Base-by-base conservation (phyloP, 192 early-diverging fungal genomes). In the Coemansia sp. region DNA sequence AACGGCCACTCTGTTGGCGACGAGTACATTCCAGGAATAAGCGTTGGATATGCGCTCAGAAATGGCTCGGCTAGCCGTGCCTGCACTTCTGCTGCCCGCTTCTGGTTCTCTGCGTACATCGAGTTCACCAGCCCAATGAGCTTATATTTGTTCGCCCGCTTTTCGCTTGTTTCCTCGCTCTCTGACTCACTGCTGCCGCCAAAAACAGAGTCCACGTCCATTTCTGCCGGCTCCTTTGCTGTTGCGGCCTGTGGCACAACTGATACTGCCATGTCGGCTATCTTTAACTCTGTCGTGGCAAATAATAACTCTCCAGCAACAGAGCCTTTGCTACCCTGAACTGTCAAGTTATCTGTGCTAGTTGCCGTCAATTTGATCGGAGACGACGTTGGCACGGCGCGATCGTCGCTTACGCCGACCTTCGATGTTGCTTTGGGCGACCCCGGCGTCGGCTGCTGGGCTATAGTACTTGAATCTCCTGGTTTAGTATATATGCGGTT, bases 1-100 rank as follows among this genome's bases (percentile, higher is more conserved):
- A 80, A 80, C 54, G 72, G 72, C 78, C 78, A 80, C 57, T 80
- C 72, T 0, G 46, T 38, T 12, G 77, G 77, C 22, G 65, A 50
- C 26, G 64, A 64, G 23, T 71, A 74, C 14, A 42, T 25, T 2
- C 77, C 77, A 10, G 77, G 77, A 8, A 80, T 64, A 55, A 80
- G 70, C 17, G 42, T 61, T 15, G 77, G 72, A 34, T 46, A 80
- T 2, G 64, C 67, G 12, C 28, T 20, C 8, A 80, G 57, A 20
- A 80, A 80, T 10, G 72, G 68, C 22, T 47, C 46, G 7, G 72
- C 71, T 51, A 71, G 14, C 20, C 51, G 38, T 4, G 65, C 64
- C 20, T 80, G 68, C 44, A 62, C 48, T 5, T 53, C 54, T 9
- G 67, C 72, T 2, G 77, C 77, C 14, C 52, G 59, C 5, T 38